phyloP scores from a whole-genome alignment of 768 basidiomycete genomes.

The Pulveroboletus sp. region DNA sequence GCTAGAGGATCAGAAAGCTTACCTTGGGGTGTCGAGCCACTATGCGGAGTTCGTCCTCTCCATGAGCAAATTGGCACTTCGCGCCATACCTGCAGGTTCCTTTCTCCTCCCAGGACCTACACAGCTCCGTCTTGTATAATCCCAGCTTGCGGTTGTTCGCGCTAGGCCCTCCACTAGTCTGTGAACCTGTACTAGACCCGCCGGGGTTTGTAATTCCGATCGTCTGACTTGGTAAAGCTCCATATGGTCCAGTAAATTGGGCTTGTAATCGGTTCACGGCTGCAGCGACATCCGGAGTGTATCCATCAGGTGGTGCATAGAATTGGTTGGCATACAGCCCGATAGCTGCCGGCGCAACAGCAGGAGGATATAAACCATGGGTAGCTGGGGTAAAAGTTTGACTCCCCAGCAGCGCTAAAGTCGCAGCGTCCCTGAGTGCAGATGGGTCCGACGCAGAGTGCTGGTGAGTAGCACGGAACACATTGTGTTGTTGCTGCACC shows the following conservation, averaged over 20 bases:
- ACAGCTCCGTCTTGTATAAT: slow-evolving; percentile 87
- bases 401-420: slow-evolving; percentile 59
- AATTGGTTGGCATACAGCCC: slow-evolving; percentile 70
- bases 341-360: slow-evolving; percentile 42
- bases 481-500: slow-evolving; percentile 75
- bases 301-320: slow-evolving; percentile 59
- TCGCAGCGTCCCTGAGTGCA: slow-evolving; percentile 63
- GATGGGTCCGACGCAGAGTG: slow-evolving; percentile 84
- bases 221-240: slow-evolving; percentile 41
- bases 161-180: slow-evolving; percentile 62
- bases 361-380: slow-evolving; percentile 51
- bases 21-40: slow-evolving; percentile 91
- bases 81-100: slow-evolving; percentile 79
- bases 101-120: slow-evolving; percentile 92
- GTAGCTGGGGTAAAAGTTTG: slow-evolving; percentile 49
- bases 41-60: slow-evolving; percentile 79
- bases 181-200: slow-evolving; percentile 22
- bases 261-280: slow-evolving; percentile 61
- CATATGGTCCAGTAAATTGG: slow-evolving; percentile 54
- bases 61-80: slow-evolving; percentile 93
- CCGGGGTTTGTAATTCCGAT: slow-evolving; percentile 43
- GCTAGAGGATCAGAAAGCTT: slow-evolving; percentile 14
- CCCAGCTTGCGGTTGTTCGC: slow-evolving; percentile 90
- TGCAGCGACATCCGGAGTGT: slow-evolving; percentile 49
- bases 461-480: slow-evolving; percentile 71